phyloP scores from a whole-genome alignment of 2,329 filamentous ascomycete species.

The Coniella vitis region DNA sequence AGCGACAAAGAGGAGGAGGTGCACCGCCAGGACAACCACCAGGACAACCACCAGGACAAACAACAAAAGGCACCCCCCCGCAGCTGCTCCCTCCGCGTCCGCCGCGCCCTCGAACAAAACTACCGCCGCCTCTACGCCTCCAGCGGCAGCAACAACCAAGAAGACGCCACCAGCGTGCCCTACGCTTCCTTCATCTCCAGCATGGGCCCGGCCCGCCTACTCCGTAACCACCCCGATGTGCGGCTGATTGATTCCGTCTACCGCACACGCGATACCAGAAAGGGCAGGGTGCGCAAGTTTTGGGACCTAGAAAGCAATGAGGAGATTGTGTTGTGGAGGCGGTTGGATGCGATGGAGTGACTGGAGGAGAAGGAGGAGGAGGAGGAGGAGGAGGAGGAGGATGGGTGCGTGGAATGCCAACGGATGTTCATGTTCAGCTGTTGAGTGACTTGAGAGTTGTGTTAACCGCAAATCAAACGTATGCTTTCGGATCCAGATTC shows the following conservation, averaged over 20 bases:
- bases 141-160: not conserved
- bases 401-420: too few species aligned
- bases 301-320: slow-evolving; percentile 1
- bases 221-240: not conserved
- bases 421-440: too few species aligned
- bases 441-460: too few species aligned
- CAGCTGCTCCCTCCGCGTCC: not conserved
- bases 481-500: too few species aligned
- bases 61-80: too few species aligned
- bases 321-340: not conserved
- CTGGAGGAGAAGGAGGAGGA: not conserved
- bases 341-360: slow-evolving; percentile 2
- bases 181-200: not conserved
- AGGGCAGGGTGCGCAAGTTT: not conserved
- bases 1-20: not conserved
- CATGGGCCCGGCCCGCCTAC: not conserved
- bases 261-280: slow-evolving; percentile 2
- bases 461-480: too few species aligned
- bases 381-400: not conserved
- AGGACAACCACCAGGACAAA: too few species aligned
- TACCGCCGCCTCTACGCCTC: not conserved
- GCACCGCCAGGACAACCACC: too few species aligned
- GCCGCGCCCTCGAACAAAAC: not conserved
- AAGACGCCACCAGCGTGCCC: too few species aligned
- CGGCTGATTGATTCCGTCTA: slow-evolving; percentile 3